phyloP scores from a whole-genome alignment of 345 rosid genomes.

The Moricandia arvensis region DNA sequence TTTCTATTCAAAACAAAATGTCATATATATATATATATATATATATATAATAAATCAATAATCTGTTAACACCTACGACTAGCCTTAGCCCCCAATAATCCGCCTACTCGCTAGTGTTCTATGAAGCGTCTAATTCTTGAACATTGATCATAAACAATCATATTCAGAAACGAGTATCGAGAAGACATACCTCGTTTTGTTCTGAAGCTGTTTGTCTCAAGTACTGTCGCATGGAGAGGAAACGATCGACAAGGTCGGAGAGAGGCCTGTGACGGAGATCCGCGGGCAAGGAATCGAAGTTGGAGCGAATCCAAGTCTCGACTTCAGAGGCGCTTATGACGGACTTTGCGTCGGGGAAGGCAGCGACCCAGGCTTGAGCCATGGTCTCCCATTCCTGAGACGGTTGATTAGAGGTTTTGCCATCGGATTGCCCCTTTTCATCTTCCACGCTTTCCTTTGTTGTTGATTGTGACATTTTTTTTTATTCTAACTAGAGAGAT shows the following conservation, averaged over 20 bases:
- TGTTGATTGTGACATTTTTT: conserved; percentile 10
- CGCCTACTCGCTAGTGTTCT: too few species aligned
- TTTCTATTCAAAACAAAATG: too few species aligned
- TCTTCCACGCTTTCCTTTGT: neutral
- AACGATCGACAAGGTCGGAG: conserved; percentile 68
- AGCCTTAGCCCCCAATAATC: too few species aligned
- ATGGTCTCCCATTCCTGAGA: conserved; percentile 88
- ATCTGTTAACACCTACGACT: too few species aligned
- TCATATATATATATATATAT: too few species aligned
- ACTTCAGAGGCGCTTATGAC: conserved; percentile 67
- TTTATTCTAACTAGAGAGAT: too few species aligned
- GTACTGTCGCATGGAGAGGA: conserved; percentile 77
- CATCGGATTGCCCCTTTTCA: neutral
- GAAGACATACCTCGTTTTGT: conserved; percentile 33
- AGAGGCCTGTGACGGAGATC: conserved; percentile 84
- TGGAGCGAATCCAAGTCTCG: conserved; percentile 86
- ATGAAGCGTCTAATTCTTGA: too few species aligned
- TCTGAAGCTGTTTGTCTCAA: conserved; percentile 54
- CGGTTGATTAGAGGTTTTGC: conserved; percentile 12
- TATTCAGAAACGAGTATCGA: neutral
- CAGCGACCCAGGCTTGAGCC: conserved; percentile 83
- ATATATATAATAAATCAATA: too few species aligned
- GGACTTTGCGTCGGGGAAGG: conserved; percentile 82
- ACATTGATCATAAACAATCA: neutral
- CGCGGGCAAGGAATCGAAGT: conserved; percentile 55